Evolutionary conservation across 495 filamentous ascomycete genomes (phyloP).

Genomic region (Penicillium riverlandense): DNA sequence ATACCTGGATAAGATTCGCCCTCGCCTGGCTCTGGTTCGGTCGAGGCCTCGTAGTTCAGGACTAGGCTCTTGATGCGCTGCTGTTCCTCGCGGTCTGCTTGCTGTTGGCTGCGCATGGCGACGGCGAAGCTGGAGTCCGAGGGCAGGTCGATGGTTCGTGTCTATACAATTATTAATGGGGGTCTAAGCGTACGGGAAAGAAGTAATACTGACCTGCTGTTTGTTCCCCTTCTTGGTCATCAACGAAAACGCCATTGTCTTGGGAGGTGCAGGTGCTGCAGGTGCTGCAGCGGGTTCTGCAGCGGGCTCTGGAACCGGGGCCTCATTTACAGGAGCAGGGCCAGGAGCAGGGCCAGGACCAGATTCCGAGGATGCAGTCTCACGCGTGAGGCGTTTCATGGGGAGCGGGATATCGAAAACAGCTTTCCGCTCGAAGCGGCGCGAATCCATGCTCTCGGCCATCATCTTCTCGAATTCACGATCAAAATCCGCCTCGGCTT

Average conservation of each 20-base stretch:
- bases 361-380: constrained; percentile 41
- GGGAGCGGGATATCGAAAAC: constrained; percentile 91
- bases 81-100: constrained; percentile 92
- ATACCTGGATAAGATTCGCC: constrained; percentile 22
- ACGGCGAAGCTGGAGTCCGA: constrained; percentile 92
- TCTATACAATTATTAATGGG: constrained; percentile 42
- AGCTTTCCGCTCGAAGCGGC: constrained; percentile 89
- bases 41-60: constrained; percentile 86
- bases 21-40: constrained; percentile 70
- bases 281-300: constrained; percentile 18
- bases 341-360: not conserved
- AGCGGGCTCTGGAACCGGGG: not conserved
- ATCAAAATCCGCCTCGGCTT: constrained; percentile 94
- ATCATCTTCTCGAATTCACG: constrained; percentile 98
- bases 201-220: constrained; percentile 59
- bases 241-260: constrained; percentile 88
- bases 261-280: constrained; percentile 35
- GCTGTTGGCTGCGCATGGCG: constrained; percentile 90
- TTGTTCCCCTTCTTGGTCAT: constrained; percentile 95
- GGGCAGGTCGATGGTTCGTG: constrained; percentile 86
- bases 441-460: constrained; percentile 88
- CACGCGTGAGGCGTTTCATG: constrained; percentile 67
- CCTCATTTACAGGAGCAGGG: not conserved
- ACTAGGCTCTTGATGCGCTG: constrained; percentile 97
- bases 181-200: not conserved